Conservation (phyloP, 2,329 filamentous ascomycete genomes). For the Tolypocladium endophyticum region DNA sequence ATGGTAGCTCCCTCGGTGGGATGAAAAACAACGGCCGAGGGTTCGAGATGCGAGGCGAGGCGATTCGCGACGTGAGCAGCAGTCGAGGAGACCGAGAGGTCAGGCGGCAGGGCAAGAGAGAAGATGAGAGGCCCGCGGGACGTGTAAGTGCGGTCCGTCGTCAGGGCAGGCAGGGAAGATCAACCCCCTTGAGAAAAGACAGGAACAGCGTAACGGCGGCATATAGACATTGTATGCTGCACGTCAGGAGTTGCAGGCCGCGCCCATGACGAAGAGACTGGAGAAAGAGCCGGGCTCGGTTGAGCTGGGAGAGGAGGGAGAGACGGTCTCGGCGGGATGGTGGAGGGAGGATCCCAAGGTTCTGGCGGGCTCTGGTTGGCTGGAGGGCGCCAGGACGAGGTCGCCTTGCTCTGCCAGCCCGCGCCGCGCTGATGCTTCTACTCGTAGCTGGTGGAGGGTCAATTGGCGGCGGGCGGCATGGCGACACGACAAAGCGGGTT, state of each 20-base stretch:
- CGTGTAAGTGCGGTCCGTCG: conserved; percentile 1
- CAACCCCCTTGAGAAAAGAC: neutral
- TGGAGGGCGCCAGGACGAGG: conserved; percentile 6
- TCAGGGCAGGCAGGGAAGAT: neutral
- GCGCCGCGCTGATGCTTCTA: conserved; percentile 6
- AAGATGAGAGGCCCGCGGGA: neutral
- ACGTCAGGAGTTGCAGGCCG: conserved; percentile 7
- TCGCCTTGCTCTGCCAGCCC: conserved; percentile 7
- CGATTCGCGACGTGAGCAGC: neutral
- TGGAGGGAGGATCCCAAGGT: conserved; percentile 12
- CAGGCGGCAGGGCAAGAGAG: neutral
- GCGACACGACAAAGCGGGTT: conserved; percentile 1
- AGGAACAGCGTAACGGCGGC: conserved; percentile 3
- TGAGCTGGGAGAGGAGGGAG: conserved; percentile 10
- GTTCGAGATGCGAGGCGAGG: neutral
- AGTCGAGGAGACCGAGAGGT: neutral
- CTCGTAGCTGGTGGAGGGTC: conserved; percentile 1
- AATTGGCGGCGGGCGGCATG: conserved; percentile 3
- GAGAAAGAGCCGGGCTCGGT: conserved; percentile 6
- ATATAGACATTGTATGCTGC: conserved; percentile 2
- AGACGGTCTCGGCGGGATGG: conserved; percentile 11
- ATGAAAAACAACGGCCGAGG: neutral
- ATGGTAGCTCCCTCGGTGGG: neutral
- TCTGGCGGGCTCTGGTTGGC: conserved; percentile 11
- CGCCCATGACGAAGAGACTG: conserved; percentile 14